These are phyloP conservation scores for Wickerhamomyces queroliae DNA, from an alignment of 805 yeast genomes.

Conservation along the genomic window DNA sequence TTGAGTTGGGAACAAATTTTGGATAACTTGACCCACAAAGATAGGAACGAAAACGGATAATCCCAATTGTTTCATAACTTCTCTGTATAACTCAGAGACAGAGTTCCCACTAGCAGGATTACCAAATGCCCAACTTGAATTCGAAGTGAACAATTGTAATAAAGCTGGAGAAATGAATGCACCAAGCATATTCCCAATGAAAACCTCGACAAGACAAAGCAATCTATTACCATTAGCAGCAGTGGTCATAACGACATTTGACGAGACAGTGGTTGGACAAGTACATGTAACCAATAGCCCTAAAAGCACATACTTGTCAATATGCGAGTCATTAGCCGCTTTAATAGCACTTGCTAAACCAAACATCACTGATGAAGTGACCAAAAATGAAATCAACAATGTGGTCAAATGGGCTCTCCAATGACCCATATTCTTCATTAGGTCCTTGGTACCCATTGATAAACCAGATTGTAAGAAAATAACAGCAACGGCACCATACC, in stretches of 20 bases:
- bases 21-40: slow-evolving; percentile 82
- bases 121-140: slow-evolving; percentile 64
- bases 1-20: slow-evolving; percentile 61
- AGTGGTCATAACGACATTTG: slow-evolving; percentile 89
- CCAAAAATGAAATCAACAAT: slow-evolving; percentile 58
- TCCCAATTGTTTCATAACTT: slow-evolving; percentile 87
- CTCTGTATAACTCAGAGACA: slow-evolving; percentile 53
- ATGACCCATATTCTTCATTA: slow-evolving; percentile 57
- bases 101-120: slow-evolving; percentile 63
- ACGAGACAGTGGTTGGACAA: slow-evolving; percentile 88
- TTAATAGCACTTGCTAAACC: slow-evolving; percentile 69
- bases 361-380: slow-evolving; percentile 65
- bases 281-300: slow-evolving; percentile 81
- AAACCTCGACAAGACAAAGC: slow-evolving; percentile 76
- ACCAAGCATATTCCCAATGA: slow-evolving; percentile 79
- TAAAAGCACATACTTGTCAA: slow-evolving; percentile 71
- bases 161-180: slow-evolving; percentile 86
- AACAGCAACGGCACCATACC: slow-evolving; percentile 82
- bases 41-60: slow-evolving; percentile 78
- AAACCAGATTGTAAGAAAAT: slow-evolving; percentile 81
- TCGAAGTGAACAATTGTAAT: slow-evolving; percentile 58
- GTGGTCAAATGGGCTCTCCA: slow-evolving; percentile 84
- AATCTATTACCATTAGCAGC: slow-evolving; percentile 80
- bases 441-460: slow-evolving; percentile 60
- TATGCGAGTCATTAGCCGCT: slow-evolving; percentile 47